phyloP scores from a whole-genome alignment of 305 asterid genomes.

The Fraxinus latifolia region DNA sequence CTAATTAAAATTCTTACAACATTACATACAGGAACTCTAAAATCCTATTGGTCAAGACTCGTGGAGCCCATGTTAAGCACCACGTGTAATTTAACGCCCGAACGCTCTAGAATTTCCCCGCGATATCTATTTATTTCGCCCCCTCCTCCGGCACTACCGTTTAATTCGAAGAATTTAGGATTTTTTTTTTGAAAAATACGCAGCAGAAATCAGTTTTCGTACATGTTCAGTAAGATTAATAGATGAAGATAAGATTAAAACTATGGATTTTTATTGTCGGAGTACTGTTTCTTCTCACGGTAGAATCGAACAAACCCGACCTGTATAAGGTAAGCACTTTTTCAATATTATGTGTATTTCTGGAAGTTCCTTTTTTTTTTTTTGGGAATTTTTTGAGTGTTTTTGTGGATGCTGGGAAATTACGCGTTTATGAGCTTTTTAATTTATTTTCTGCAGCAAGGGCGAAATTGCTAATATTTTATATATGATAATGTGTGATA shows the following conservation, averaged over 20 bases:
- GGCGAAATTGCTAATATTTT: not conserved
- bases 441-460: not conserved
- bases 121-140: conserved; percentile 26
- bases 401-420: not conserved
- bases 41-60: conserved; percentile 49
- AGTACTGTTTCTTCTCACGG: conserved; percentile 29
- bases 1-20: not conserved
- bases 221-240: conserved; percentile 14
- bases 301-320: conserved; percentile 56
- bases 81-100: conserved; percentile 40
- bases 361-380: not conserved
- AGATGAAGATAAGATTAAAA: conserved; percentile 40
- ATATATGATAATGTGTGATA: not conserved
- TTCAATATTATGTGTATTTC: not conserved
- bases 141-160: not conserved
- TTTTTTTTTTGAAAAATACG: not conserved
- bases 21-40: conserved; percentile 14
- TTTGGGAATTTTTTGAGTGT: not conserved
- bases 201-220: not conserved
- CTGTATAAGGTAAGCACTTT: conserved; percentile 61
- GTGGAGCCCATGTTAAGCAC: conserved; percentile 42
- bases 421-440: not conserved
- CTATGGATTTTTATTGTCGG: conserved; percentile 30
- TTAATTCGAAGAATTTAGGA: not conserved
- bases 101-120: conserved; percentile 42